Evolutionary conservation across 2,329 filamentous ascomycete genomes (phyloP).

Genomic region (Xenosphaeropsis pyriputrescens): DNA sequence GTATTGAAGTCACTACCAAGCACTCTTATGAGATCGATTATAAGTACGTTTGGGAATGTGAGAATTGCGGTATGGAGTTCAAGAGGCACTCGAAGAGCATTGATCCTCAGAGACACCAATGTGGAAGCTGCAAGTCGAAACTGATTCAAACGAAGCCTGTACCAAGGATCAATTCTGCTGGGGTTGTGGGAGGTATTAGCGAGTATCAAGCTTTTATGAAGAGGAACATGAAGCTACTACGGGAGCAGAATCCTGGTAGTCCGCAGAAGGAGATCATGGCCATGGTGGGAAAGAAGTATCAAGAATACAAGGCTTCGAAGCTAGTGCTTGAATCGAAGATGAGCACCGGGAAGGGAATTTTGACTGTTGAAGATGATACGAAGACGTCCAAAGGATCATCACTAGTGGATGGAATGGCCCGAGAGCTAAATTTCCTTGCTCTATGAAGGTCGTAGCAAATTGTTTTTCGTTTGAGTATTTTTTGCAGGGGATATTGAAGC

Average conservation of each 20-base stretch:
- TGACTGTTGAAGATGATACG: constrained; percentile 1
- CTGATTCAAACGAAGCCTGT: constrained; percentile 69
- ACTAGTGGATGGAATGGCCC: constrained; percentile 3
- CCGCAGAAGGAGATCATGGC: constrained; percentile 57
- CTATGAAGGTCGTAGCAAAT: constrained; percentile 11
- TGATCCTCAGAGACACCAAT: constrained; percentile 54
- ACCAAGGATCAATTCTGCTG: constrained; percentile 32
- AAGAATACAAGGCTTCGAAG: constrained; percentile 27
- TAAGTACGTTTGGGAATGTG: constrained; percentile 80
- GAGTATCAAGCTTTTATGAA: constrained; percentile 49
- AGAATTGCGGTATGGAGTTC: constrained; percentile 53
- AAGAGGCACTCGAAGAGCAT: constrained; percentile 81
- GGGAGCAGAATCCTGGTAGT: constrained; percentile 34
- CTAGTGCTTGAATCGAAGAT: constrained; percentile 1
- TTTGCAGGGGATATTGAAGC: too few species aligned
- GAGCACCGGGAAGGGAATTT: not conserved
- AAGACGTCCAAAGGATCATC: constrained; percentile 1
- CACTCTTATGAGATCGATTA: constrained; percentile 84
- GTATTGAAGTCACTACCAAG: constrained; percentile 73
- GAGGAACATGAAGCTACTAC: constrained; percentile 49
- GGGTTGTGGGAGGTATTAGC: constrained; percentile 15
- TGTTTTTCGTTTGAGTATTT: too few species aligned
- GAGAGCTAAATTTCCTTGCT: constrained; percentile 17
- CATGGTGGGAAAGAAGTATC: constrained; percentile 48
- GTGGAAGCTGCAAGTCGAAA: constrained; percentile 57